Evolutionary conservation across 345 rosid genomes (phyloP), one percentile per base, ranked within the genome.

Genomic region (Populus alba): DNA sequence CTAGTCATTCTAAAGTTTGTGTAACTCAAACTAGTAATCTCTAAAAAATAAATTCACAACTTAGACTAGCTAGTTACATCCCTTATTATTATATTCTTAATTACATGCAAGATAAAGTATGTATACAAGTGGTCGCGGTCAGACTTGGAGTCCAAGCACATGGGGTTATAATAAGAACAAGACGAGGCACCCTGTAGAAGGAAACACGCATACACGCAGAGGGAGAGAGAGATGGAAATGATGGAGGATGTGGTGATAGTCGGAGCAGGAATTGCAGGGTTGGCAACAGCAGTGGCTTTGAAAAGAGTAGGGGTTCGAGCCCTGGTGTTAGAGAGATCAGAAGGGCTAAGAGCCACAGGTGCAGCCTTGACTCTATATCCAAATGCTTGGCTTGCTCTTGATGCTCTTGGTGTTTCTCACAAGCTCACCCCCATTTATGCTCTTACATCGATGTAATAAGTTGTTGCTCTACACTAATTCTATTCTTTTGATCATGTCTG

Each of bases 341-440:
- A 82, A 0, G 74, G 35, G 61, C 82, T 85, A 4, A 71, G 88
- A 68, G 39, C 77, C 77, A 76, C 84, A 1, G 88, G 89, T 0
- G 72, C 85, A 0, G 87, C 86, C 15, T 18, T 88, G 4, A 72
- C 39, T 11, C 83, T 86, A 17, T 61, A 35, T 22, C 81, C 88
- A 2, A 86, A 85, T 51, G 87, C 84, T 2, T 85, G 88, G 88
- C 77, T 76, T 5, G 87, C 86, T 2, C 87, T 88, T 20, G 87
- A 88, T 41, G 82, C 79, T 8, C 86, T 88, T 35, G 85, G 85
- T 4, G 81, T 85, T 57, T 76, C 83, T 22, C 82, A 81, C 69
- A 86, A 81, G 76, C 88, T 88, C 61, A 63, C 65, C 33, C 18
- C 84, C 55, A 33, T 79, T 17, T 85, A 83, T 33, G 20, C 72